Evolutionary conservation across 1,139 yeast species (phyloP).

Genomic region (Pichia sp.): DNA sequence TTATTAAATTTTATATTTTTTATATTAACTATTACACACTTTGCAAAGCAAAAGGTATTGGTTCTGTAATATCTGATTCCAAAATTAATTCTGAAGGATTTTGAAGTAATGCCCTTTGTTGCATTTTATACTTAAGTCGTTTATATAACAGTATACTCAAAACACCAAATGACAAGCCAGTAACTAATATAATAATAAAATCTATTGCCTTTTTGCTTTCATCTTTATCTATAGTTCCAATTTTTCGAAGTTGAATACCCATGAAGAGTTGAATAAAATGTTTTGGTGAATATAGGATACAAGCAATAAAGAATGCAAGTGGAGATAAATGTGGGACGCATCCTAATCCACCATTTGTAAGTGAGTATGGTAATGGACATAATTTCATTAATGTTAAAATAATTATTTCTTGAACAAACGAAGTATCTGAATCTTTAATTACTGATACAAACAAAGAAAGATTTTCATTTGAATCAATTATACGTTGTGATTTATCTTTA

Average conservation of each 20-base stretch:
- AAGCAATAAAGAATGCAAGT: constrained; percentile 61
- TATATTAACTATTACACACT: too few relatives aligned
- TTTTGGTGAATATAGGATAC: constrained; percentile 75
- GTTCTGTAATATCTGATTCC: too few relatives aligned
- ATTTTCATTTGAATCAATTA: constrained; percentile 50
- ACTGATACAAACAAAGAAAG: constrained; percentile 74
- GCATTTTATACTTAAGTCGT: constrained; percentile 42
- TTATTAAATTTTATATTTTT: too few relatives aligned
- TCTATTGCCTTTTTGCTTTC: constrained; percentile 45
- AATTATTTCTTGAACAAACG: constrained; percentile 42
- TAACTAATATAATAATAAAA: constrained; percentile 52
- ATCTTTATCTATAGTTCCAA: constrained; percentile 55
- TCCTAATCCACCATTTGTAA: constrained; percentile 88
- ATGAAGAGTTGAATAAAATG: constrained; percentile 69
- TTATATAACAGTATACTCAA: constrained; percentile 71
- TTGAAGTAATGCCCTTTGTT: background rate
- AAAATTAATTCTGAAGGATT: too few relatives aligned
- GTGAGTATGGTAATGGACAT: constrained; percentile 89
- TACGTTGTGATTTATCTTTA: constrained; percentile 44
- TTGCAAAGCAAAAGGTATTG: too few relatives aligned
- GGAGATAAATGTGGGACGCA: constrained; percentile 71
- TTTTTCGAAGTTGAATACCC: constrained; percentile 67
- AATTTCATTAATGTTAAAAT: constrained; percentile 67
- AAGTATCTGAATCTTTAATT: constrained; percentile 54
- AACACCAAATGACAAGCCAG: constrained; percentile 49